Evolutionary conservation across 768 basidiomycete genomes (phyloP).

Genomic region (Rhodotorula babjevae): DNA sequence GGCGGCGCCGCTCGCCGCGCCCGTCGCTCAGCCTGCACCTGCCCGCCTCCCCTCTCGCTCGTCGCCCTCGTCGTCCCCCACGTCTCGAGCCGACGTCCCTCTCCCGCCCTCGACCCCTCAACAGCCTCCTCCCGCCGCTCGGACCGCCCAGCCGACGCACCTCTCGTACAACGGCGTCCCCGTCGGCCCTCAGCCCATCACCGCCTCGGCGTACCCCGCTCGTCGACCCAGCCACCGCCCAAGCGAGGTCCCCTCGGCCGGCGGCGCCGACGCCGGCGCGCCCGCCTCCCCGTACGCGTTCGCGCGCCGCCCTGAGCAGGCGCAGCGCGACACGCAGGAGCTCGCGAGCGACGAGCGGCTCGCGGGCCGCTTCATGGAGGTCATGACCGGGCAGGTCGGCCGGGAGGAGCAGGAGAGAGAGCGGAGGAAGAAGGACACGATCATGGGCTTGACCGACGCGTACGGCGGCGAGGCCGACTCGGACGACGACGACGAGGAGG

Average conservation of each 20-base stretch:
- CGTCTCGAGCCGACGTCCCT: background rate
- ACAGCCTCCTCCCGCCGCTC: background rate
- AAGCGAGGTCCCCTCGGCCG: conserved; percentile 14
- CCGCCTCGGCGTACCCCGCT: conserved; percentile 2
- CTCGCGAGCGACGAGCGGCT: conserved; percentile 9
- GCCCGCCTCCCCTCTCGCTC: background rate
- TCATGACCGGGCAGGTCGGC: conserved; percentile 12
- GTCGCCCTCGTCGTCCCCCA: background rate
- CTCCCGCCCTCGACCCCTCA: background rate
- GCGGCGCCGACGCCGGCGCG: background rate
- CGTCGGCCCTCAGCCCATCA: conserved; percentile 5
- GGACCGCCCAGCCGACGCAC: background rate
- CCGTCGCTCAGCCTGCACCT: background rate
- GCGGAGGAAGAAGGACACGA: conserved; percentile 33
- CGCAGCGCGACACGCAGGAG: conserved; percentile 9
- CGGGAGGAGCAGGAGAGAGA: background rate
- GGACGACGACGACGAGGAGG: background rate
- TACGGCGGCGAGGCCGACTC: conserved; percentile 24
- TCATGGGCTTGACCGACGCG: conserved; percentile 25
- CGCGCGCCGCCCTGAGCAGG: background rate
- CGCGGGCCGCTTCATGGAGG: conserved; percentile 11
- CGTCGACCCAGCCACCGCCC: conserved; percentile 12
- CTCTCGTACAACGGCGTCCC: background rate
- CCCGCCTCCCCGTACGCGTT: conserved; percentile 10
- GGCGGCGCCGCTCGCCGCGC: background rate